Evolutionary conservation across 768 basidiomycete species (phyloP).

Genomic region (Gymnopilus dilepis): DNA sequence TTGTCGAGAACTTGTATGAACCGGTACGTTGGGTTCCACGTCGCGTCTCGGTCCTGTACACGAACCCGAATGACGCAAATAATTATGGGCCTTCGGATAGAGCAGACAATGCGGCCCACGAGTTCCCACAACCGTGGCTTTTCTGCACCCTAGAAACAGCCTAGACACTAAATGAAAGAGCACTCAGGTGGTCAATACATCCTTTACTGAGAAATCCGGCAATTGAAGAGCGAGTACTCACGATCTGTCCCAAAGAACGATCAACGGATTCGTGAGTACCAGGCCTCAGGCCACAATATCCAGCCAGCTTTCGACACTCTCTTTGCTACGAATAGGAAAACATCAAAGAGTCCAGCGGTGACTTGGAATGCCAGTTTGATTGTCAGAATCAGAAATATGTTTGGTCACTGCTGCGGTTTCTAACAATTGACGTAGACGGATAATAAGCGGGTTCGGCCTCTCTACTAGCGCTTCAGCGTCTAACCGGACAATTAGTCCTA

Average conservation of each 20-base stretch:
- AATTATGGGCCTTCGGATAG: conserved; percentile 18
- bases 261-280: neutral
- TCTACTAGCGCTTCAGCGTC: neutral
- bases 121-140: conserved; percentile 27
- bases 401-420: neutral
- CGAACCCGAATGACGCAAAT: conserved; percentile 16
- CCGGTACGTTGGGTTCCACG: conserved; percentile 19
- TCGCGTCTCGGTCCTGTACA: conserved; percentile 9
- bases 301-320: neutral
- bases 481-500: neutral
- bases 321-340: neutral
- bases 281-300: neutral
- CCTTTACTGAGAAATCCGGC: neutral
- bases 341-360: neutral
- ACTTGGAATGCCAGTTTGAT: neutral
- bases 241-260: conserved; percentile 1
- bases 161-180: neutral
- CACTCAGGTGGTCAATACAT: neutral
- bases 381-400: neutral
- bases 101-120: conserved; percentile 16
- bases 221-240: conserved; percentile 7
- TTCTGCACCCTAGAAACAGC: conserved; percentile 7
- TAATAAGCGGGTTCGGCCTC: no score
- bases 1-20: conserved; percentile 9
- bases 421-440: conserved; percentile 1